phyloP scores from a whole-genome alignment of 192 early-diverging fungal genomes.

The Chytriomyces sp. region DNA sequence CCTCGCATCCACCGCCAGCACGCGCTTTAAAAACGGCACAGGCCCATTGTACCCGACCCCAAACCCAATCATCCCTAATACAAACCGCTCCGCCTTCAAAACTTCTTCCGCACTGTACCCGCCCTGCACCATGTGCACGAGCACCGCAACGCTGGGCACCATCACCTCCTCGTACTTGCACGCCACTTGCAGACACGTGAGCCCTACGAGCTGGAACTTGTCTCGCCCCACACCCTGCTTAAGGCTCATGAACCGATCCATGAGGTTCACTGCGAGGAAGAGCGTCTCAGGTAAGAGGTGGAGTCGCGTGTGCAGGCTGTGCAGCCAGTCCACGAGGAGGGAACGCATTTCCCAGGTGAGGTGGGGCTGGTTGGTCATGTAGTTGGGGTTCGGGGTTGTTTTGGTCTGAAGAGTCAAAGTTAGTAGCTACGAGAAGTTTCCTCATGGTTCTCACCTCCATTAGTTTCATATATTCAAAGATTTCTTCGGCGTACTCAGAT shows the following conservation, averaged over 20 bases:
- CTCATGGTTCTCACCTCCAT: conserved; percentile 49
- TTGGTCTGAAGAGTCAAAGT: not conserved
- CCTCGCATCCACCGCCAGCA: conserved; percentile 59
- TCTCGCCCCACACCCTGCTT: conserved; percentile 64
- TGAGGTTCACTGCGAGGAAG: conserved; percentile 82
- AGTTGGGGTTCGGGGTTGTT: conserved; percentile 23
- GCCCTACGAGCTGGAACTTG: conserved; percentile 86
- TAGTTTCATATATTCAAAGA: conserved; percentile 64
- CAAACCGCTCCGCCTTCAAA: conserved; percentile 79
- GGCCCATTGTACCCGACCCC: conserved; percentile 80
- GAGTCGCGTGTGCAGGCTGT: conserved; percentile 68
- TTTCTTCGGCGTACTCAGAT: conserved; percentile 63
- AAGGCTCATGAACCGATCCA: conserved; percentile 84
- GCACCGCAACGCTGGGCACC: conserved; percentile 73
- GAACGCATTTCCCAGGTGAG: conserved; percentile 83
- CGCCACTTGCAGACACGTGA: conserved; percentile 78
- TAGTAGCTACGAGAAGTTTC: not conserved
- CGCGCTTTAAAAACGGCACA: conserved; percentile 78
- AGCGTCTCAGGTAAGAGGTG: conserved; percentile 70
- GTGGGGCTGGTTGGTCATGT: conserved; percentile 61
- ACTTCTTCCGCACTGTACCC: conserved; percentile 69
- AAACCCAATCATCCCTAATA: conserved; percentile 76
- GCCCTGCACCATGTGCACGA: conserved; percentile 73
- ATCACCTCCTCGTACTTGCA: conserved; percentile 89
- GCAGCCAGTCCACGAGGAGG: conserved; percentile 86